phyloP scores from a whole-genome alignment of 257 asterid species.

The Linderniella brevidens region DNA sequence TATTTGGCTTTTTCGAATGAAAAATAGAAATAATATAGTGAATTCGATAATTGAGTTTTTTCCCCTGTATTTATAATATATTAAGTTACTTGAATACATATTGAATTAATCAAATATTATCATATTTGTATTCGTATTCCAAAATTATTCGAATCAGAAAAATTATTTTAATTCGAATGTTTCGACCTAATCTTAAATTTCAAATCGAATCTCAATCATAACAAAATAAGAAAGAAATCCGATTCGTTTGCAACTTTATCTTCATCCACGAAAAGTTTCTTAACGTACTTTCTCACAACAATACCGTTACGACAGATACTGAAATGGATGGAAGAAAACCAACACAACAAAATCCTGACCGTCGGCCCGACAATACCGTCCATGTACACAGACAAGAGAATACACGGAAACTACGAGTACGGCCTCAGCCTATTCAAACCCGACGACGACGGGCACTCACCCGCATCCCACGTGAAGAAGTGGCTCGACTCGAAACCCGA shows the following conservation, averaged over 20 bases:
- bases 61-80: background rate
- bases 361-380: background rate
- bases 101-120: background rate
- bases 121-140: too few relatives aligned
- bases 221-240: too few relatives aligned
- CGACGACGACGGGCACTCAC: too few relatives aligned
- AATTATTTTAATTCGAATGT: too few relatives aligned
- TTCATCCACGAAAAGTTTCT: too few relatives aligned
- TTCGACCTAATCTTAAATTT: too few relatives aligned
- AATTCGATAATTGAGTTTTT: background rate
- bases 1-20: too few relatives aligned
- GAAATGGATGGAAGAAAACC: background rate
- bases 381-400: background rate
- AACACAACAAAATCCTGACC: background rate
- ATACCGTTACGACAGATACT: background rate
- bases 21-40: background rate
- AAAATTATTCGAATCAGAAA: too few relatives aligned
- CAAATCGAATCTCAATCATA: too few relatives aligned
- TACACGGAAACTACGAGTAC: background rate
- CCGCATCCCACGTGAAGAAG: too few relatives aligned
- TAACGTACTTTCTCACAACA: background rate
- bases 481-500: constrained; percentile 1
- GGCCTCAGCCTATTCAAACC: background rate
- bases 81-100: background rate
- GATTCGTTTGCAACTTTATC: too few relatives aligned